Percentiles rank a stretch among this genome's conserved stretches.
Conservation (phyloP, 2,329 filamentous ascomycete species). For the Beauveria rudraprayagi region DNA sequence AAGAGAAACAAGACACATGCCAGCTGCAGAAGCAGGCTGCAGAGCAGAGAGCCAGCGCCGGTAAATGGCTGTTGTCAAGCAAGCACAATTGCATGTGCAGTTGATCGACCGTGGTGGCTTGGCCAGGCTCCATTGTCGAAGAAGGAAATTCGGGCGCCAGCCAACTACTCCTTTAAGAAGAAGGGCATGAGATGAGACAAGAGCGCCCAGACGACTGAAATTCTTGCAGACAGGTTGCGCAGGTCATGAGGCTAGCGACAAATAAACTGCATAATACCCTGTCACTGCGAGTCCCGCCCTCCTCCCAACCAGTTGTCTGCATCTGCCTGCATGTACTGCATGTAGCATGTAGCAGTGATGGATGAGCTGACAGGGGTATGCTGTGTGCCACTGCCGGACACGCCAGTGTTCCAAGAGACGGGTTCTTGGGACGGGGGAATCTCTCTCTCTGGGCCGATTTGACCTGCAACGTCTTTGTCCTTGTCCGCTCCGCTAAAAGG, state of each 20-base stretch:
- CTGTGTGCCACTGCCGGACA: not conserved
- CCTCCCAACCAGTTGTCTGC: not conserved
- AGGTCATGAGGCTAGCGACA: not conserved
- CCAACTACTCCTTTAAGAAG: too few species aligned
- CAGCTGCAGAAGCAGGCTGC: not conserved
- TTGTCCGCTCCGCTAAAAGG: not conserved
- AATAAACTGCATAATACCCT: not conserved
- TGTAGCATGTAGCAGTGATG: not conserved
- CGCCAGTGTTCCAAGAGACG: not conserved
- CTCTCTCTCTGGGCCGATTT: constrained; percentile 1
- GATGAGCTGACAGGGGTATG: too few species aligned
- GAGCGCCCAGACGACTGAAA: not conserved
- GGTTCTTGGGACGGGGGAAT: constrained; percentile 5
- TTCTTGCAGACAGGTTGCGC: not conserved
- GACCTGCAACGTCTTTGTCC: not conserved
- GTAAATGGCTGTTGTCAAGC: not conserved
- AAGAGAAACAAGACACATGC: not conserved
- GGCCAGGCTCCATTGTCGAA: not conserved
- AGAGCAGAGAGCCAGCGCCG: not conserved
- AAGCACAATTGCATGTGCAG: not conserved
- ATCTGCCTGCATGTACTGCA: too few species aligned
- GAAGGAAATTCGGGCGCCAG: not conserved
- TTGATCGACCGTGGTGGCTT: not conserved
- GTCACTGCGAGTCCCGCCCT: not conserved
- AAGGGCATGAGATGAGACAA: not conserved